Conservation (phyloP, 345 rosid genomes). For the Brassica cretica region DNA sequence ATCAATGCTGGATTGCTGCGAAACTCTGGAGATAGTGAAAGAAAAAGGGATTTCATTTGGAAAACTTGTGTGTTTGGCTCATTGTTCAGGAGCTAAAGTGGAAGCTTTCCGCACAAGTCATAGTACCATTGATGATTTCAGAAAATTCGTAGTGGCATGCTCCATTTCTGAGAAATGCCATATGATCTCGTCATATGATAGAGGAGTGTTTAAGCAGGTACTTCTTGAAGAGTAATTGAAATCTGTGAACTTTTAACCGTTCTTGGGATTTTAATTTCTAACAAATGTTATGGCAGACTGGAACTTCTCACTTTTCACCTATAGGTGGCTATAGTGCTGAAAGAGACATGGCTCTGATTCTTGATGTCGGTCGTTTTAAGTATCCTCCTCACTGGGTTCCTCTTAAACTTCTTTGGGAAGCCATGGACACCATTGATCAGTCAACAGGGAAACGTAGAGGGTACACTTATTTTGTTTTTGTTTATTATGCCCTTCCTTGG, state of each 20-base stretch:
- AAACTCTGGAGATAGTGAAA: slow-evolving; percentile 80
- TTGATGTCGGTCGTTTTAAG: slow-evolving; percentile 94
- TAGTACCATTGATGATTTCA: slow-evolving; percentile 69
- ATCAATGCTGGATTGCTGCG: slow-evolving; percentile 92
- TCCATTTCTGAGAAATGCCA: slow-evolving; percentile 71
- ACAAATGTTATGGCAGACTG: slow-evolving; percentile 55
- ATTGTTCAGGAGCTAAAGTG: slow-evolving; percentile 89
- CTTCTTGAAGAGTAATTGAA: background rate
- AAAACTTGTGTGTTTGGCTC: slow-evolving; percentile 82
- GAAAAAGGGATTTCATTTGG: slow-evolving; percentile 91
- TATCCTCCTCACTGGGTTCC: slow-evolving; percentile 99
- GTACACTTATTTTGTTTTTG: slow-evolving; percentile 41
- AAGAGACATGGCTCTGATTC: slow-evolving; percentile 87
- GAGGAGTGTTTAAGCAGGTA: slow-evolving; percentile 72
- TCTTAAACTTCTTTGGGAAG: slow-evolving; percentile 87
- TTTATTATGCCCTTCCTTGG: background rate
- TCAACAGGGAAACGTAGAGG: slow-evolving; percentile 75
- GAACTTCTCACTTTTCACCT: slow-evolving; percentile 93
- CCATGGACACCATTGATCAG: slow-evolving; percentile 70
- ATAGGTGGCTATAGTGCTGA: slow-evolving; percentile 88
- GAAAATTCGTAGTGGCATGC: slow-evolving; percentile 57
- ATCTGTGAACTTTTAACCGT: too few relatives aligned
- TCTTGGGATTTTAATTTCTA: slow-evolving; percentile 1
- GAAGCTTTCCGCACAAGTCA: slow-evolving; percentile 83
- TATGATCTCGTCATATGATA: slow-evolving; percentile 79